phyloP scores from a whole-genome alignment of 2,329 filamentous ascomycete species.

The Trichoderma oligosporum region DNA sequence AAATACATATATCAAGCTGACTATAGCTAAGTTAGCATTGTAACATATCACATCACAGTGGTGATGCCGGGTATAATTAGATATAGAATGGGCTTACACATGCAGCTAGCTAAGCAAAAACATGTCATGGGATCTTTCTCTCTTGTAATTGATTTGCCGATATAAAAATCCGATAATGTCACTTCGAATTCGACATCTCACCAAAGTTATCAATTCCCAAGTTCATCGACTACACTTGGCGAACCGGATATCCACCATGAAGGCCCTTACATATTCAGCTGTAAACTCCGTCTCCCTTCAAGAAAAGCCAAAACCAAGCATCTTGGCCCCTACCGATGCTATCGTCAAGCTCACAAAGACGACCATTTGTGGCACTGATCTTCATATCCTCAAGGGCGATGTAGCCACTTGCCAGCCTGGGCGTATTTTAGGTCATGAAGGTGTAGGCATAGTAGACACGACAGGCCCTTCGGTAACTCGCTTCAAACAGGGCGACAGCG shows the following conservation, averaged over 20 bases:
- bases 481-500: slow-evolving; percentile 47
- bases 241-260: slow-evolving; percentile 35
- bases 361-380: slow-evolving; percentile 52
- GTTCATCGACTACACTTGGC: background rate
- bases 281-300: slow-evolving; percentile 35
- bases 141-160: background rate
- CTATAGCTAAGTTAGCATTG: too few species aligned
- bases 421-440: slow-evolving; percentile 50
- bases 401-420: slow-evolving; percentile 46
- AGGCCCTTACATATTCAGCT: slow-evolving; percentile 44
- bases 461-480: slow-evolving; percentile 43
- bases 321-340: slow-evolving; percentile 44
- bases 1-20: too few species aligned
- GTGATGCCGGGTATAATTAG: background rate
- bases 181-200: background rate
- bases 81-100: background rate
- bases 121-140: background rate
- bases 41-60: too few species aligned
- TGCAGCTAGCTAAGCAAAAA: background rate
- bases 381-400: slow-evolving; percentile 54
- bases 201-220: background rate
- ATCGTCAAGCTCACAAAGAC: slow-evolving; percentile 46
- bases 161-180: background rate
- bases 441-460: slow-evolving; percentile 47
- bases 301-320: slow-evolving; percentile 40